phyloP scores from a whole-genome alignment of 805 yeast genomes.

The Candida cerambycidarum region DNA sequence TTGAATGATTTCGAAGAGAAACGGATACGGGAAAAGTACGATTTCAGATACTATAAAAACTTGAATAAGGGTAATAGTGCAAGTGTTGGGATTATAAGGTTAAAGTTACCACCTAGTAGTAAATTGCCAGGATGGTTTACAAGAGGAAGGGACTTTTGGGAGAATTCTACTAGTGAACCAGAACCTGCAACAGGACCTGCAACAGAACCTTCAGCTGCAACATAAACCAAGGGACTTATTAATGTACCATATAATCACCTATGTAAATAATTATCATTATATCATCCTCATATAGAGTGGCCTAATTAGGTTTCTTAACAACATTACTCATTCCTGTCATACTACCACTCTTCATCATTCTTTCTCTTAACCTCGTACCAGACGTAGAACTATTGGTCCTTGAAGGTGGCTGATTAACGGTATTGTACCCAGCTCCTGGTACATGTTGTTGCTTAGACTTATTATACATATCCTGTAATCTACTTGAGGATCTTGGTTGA shows the following conservation, averaged over 20 bases:
- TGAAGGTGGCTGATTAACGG: slow-evolving; percentile 21
- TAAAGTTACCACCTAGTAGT: slow-evolving; percentile 60
- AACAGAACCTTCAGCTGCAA: too few species aligned
- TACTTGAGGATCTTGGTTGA: slow-evolving; percentile 30
- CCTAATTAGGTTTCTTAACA: slow-evolving; percentile 1
- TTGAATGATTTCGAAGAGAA: slow-evolving; percentile 15
- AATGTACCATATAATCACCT: too few species aligned
- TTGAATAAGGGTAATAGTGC: slow-evolving; percentile 32
- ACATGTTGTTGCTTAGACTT: slow-evolving; percentile 38
- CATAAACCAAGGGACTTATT: too few species aligned
- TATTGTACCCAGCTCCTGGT: slow-evolving; percentile 31
- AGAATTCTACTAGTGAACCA: slow-evolving; percentile 39
- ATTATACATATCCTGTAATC: slow-evolving; percentile 41
- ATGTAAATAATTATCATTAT: too few species aligned
- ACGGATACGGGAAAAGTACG: slow-evolving; percentile 23
- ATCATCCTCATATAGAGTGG: too few species aligned
- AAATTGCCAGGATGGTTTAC: slow-evolving; percentile 77
- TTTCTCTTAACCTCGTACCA: slow-evolving; percentile 28
- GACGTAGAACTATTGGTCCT: slow-evolving; percentile 29
- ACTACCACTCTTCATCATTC: slow-evolving; percentile 23
- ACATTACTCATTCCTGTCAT: slow-evolving; percentile 17
- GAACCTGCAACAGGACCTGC: too few species aligned
- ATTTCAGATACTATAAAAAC: slow-evolving; percentile 44
- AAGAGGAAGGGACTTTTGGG: slow-evolving; percentile 67
- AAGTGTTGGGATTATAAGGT: slow-evolving; percentile 39